Evolutionary conservation across 1,284 basidiomycete genomes (phyloP), one percentile per base, ranked within the genome.

Genomic region (Austroboletus niveus): DNA sequence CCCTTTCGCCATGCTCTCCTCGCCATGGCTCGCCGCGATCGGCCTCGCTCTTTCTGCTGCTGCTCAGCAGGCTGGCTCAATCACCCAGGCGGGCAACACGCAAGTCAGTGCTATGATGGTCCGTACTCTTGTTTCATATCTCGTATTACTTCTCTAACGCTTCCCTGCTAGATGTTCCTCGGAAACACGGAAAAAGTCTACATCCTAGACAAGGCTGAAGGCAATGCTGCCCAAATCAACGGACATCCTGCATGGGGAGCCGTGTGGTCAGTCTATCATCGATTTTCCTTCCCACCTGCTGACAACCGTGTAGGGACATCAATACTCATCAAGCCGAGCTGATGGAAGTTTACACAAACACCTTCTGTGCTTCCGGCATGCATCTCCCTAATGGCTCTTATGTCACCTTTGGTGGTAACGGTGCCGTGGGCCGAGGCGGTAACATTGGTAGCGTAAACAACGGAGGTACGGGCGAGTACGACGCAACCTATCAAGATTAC

Each of bases 361-460:
- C 82, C 12, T 96, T 96, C 74, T 94, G 89, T 62, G 81, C 88
- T 14, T 87, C 86, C 14, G 86, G 85, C 47, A 85, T 78, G 82
- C 83, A 84, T 63, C 66, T 84, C 2, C 83, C 82, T 1, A 85
- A 85, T 47, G 82, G 81, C 22, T 84, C 82, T 5, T 85, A 71
- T 47, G 74, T 75, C 32, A 84, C 84, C 4, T 80, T 86, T 56
- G 87, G 84, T 54, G 87, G 85, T 11, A 93, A 93, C 65, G 84
- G 85, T 52, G 89, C 91, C 17, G 76, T 94, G 42, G 84, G 83
- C 20, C 40, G 84, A 66, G 87, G 94, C 57, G 85, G 84, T 38
- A 75, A 94, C 60, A 76, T 88, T 59, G 94, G 92, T 45, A 83
- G 96, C 17, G 94, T 94, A 0, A 88, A 84, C 51, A 85, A 86